Base-by-base conservation (phyloP, 192 early-diverging fungal genomes). In the Coemansia sp. region DNA sequence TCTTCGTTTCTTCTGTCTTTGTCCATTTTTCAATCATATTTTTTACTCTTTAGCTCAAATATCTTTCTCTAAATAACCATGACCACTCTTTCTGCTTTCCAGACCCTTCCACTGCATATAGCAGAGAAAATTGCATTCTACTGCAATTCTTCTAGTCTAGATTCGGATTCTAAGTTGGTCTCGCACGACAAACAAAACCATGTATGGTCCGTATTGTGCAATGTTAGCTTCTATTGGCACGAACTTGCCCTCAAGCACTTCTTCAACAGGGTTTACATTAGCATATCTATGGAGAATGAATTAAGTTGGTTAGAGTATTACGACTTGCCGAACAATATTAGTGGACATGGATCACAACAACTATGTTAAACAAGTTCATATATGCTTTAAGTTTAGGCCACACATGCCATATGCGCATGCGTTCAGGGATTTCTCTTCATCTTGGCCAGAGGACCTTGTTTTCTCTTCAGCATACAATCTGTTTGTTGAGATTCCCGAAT, bases 101-200 rank as follows among this genome's bases (percentile, higher is more conserved):
- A 52, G 26, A 6, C 3, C 8, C 64, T 76, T 11, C 59, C 73
- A 13, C 46, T 43, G 26, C 61, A 62, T 19, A 16, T 66, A 15
- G 19, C 60, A 1, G 74, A 69, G 41, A 18, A 37, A 10, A 48
- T 70, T 22, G 36, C 57, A 21, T 41, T 13, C 11, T 63, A 59
- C n/a, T 48, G 51, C 10, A 62, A 18, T 21, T 48, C 47, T 26
- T 57, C 5, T 22, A 22, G 12, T n/a, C 36, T 41, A 1, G 51
- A 22, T 2, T 26, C 4, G 18, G 11, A 54, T 9, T 9, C 21
- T 12, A 15, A 6, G 8, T 9, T 15, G 8, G 51, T 26, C 3
- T 13, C 7, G 21, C 8, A 54, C 3, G 13, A 54, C 19, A 54
- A 26, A 26, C 9, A 26, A 26, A 54, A 26, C 10, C 8, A 8